These are phyloP conservation scores for Saccharum officinarum DNA, from an alignment of 176 grass and related monocot species.

Conservation along the genomic window DNA sequence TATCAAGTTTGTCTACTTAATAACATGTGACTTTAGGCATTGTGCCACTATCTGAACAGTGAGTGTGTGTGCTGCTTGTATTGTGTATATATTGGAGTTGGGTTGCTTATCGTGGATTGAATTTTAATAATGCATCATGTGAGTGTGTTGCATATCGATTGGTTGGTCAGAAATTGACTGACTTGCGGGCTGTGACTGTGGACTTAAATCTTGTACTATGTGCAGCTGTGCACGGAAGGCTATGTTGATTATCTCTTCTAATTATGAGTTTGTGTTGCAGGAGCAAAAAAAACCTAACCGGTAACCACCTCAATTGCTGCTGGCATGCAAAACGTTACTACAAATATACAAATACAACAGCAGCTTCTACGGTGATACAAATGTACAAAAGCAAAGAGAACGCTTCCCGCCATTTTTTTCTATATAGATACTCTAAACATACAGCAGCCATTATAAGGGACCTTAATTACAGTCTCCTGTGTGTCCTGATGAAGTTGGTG, in stretches of 20 bases:
- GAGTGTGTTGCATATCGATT: too few relatives aligned
- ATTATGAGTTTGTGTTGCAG: too few relatives aligned
- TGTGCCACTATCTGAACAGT: constrained; percentile 27
- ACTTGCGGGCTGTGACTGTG: too few relatives aligned
- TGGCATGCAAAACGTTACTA: not conserved
- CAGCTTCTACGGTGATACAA: not conserved
- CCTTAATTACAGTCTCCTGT: constrained; percentile 55
- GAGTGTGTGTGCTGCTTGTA: not conserved
- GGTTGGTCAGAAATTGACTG: too few relatives aligned
- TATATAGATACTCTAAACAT: not conserved
- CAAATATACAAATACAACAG: not conserved
- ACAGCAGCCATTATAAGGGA: not conserved
- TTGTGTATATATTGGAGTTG: constrained; percentile 8
- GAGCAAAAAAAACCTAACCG: too few relatives aligned
- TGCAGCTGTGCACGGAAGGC: too few relatives aligned
- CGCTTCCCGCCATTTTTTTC: not conserved
- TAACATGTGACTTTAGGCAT: constrained; percentile 4
- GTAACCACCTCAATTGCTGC: too few relatives aligned
- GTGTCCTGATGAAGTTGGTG: constrained; percentile 82
- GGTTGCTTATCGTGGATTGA: not conserved
- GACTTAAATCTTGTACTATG: too few relatives aligned
- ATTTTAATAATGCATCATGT: not conserved
- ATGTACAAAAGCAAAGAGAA: not conserved
- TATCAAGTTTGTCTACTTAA: constrained; percentile 21
- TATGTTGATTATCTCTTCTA: too few relatives aligned